These are phyloP conservation scores for Beverwykella pulmonaria DNA, from an alignment of 495 filamentous ascomycete species.

Conservation along the genomic window DNA sequence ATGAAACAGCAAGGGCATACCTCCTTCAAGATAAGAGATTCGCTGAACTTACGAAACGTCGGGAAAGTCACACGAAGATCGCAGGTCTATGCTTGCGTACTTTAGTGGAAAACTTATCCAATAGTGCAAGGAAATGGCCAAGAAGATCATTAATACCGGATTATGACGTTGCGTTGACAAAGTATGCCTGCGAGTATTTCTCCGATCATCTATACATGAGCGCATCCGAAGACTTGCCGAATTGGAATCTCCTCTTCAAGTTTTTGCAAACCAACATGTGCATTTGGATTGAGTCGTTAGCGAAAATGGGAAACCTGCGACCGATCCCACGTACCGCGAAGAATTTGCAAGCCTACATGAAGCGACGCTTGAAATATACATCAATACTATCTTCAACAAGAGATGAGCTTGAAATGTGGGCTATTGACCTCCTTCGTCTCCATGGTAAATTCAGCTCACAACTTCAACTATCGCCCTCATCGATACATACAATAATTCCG, in stretches of 20 bases:
- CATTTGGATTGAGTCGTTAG: slow-evolving; percentile 49
- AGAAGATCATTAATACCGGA: slow-evolving; percentile 10
- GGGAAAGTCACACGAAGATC: slow-evolving; percentile 40
- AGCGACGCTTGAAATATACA: not conserved
- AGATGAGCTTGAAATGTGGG: slow-evolving; percentile 8
- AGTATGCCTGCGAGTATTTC: slow-evolving; percentile 43
- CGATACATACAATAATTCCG: slow-evolving; percentile 15
- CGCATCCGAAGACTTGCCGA: not conserved
- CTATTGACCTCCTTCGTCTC: slow-evolving; percentile 17
- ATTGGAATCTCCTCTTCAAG: slow-evolving; percentile 15
- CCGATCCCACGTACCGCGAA: slow-evolving; percentile 42
- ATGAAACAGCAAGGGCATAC: slow-evolving; percentile 47
- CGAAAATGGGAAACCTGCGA: slow-evolving; percentile 36
- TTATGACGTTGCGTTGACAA: slow-evolving; percentile 21
- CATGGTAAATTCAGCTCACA: slow-evolving; percentile 14
- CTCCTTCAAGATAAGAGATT: slow-evolving; percentile 41
- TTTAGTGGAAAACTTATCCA: slow-evolving; percentile 32
- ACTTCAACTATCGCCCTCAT: slow-evolving; percentile 7
- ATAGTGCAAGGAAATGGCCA: slow-evolving; percentile 40
- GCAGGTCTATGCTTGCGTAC: slow-evolving; percentile 27
- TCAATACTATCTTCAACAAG: not conserved
- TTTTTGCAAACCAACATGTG: slow-evolving; percentile 46
- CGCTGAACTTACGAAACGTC: slow-evolving; percentile 34
- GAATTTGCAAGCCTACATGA: slow-evolving; percentile 41
- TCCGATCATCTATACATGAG: slow-evolving; percentile 44